Conservation (phyloP, 139 green algal genomes). For the Tetraselmis chui region DNA sequence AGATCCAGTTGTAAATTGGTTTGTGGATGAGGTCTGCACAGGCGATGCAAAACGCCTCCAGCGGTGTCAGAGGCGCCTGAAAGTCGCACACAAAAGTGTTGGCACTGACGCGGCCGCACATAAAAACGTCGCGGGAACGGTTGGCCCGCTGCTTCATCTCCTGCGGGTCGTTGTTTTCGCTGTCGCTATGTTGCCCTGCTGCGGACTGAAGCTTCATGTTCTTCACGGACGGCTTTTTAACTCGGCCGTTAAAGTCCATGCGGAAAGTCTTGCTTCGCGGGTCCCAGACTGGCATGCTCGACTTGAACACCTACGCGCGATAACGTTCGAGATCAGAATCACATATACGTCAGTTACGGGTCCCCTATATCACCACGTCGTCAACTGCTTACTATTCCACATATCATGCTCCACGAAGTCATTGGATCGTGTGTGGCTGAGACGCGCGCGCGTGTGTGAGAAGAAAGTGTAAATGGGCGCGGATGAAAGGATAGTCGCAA, state of each 20-base stretch:
- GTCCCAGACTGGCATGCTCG: background rate
- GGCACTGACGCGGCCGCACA: background rate
- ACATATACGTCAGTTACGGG: too few relatives aligned
- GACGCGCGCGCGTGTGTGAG: too few relatives aligned
- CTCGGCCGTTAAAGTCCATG: background rate
- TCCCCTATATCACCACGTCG: too few relatives aligned
- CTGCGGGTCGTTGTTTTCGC: background rate
- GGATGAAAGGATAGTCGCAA: too few relatives aligned
- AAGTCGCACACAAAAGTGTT: background rate
- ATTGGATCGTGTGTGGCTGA: too few relatives aligned
- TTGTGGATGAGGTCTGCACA: background rate
- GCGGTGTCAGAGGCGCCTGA: background rate
- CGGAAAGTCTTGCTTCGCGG: background rate
- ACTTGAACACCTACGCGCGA: background rate
- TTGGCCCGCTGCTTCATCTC: background rate
- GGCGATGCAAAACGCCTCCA: background rate
- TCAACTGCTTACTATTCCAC: too few relatives aligned
- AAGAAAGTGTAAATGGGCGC: too few relatives aligned
- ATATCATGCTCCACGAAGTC: too few relatives aligned
- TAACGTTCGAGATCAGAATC: too few relatives aligned
- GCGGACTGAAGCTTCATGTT: background rate
- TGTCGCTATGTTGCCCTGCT: background rate
- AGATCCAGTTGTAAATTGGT: background rate
- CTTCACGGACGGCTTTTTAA: background rate
- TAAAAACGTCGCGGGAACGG: background rate